Evolutionary conservation across 1,284 basidiomycete genomes (phyloP).

Genomic region (Pseudomicrostroma phylloplanum): DNA sequence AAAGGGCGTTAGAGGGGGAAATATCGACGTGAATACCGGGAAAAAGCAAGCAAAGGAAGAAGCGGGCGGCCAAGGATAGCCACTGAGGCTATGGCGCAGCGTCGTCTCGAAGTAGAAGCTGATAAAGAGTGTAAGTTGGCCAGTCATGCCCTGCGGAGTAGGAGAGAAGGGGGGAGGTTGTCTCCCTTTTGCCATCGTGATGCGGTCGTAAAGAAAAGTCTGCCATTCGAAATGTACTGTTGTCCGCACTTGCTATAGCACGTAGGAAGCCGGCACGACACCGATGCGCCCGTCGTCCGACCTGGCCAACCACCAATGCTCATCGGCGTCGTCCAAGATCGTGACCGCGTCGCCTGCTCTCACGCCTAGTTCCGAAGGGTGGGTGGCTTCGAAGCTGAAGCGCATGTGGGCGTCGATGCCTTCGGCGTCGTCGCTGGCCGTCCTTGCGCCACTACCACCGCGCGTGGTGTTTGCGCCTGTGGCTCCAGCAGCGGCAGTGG

Average conservation of each 20-base stretch:
- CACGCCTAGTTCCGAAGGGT: slow-evolving; percentile 35
- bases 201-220: too few species aligned
- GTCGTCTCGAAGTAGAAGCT: too few species aligned
- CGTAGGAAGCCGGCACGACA: slow-evolving; percentile 41
- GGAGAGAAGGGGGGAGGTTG: too few species aligned
- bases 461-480: slow-evolving; percentile 11
- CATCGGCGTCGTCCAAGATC: slow-evolving; percentile 40
- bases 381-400: slow-evolving; percentile 42
- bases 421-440: slow-evolving; percentile 11
- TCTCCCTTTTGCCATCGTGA: too few species aligned
- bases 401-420: slow-evolving; percentile 41
- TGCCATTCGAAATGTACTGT: not conserved
- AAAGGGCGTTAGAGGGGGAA: too few species aligned
- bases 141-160: too few species aligned
- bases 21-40: too few species aligned
- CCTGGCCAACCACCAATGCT: slow-evolving; percentile 42
- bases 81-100: too few species aligned
- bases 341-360: slow-evolving; percentile 37
- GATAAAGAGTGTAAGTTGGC: too few species aligned
- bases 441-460: not conserved
- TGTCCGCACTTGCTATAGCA: slow-evolving; percentile 21
- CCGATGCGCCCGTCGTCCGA: slow-evolving; percentile 32
- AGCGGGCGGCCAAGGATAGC: too few species aligned
- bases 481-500: slow-evolving; percentile 15
- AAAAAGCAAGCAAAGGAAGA: too few species aligned